These are phyloP conservation scores for Pichia cactophila DNA, from an alignment of 1,139 yeast genomes.

Conservation along the genomic window DNA sequence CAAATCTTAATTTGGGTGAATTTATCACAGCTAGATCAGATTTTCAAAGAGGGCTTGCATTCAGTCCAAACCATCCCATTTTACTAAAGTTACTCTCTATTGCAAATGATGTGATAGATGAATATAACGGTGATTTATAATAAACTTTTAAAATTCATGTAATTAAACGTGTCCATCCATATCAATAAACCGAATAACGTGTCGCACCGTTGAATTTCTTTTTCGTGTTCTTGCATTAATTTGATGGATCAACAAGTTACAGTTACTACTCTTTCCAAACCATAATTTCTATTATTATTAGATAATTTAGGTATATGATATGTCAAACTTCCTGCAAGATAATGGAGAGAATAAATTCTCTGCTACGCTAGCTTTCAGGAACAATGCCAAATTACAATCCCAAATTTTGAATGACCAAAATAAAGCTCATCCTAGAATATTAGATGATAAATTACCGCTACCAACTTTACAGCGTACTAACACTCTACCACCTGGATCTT, in stretches of 20 bases:
- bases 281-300: too few species aligned
- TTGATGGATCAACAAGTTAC: not conserved
- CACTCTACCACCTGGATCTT: not conserved
- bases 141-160: too few species aligned
- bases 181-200: not conserved
- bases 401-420: not conserved
- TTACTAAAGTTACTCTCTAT: conserved; percentile 38
- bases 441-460: conserved; percentile 1
- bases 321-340: conserved; percentile 7
- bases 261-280: too few species aligned
- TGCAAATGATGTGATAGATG: conserved; percentile 40
- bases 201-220: not conserved
- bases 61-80: conserved; percentile 48
- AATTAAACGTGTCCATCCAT: too few species aligned
- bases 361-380: conserved; percentile 5
- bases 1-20: conserved; percentile 62
- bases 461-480: conserved; percentile 1
- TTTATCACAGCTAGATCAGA: conserved; percentile 66
- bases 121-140: conserved; percentile 41
- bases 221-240: not conserved
- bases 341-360: conserved; percentile 4
- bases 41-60: conserved; percentile 69
- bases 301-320: not conserved
- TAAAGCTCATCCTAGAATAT: not conserved
- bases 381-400: not conserved